These are phyloP conservation scores for Delphinella strobiligena DNA, from an alignment of 2,329 filamentous ascomycete species.

Conservation along the genomic window DNA sequence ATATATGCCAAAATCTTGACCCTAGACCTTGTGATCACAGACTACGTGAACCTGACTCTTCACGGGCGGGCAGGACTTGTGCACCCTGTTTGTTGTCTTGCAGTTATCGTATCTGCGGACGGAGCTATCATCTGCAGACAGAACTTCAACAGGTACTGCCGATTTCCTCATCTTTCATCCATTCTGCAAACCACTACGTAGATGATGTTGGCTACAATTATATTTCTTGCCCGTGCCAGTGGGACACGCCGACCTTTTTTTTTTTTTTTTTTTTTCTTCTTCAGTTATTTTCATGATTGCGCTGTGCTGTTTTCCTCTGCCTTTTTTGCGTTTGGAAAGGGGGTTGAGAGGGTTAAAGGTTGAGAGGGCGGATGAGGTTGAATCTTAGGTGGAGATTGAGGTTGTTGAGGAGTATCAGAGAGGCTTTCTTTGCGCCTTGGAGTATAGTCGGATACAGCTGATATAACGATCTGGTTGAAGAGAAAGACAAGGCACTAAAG, in stretches of 20 bases:
- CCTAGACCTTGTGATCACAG: too few relatives aligned
- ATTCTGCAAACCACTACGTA: conserved; percentile 63
- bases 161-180: conserved; percentile 67
- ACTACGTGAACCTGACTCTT: too few relatives aligned
- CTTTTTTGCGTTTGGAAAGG: conserved; percentile 64
- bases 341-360: conserved; percentile 46
- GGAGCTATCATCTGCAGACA: too few relatives aligned
- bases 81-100: too few relatives aligned
- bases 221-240: conserved; percentile 56
- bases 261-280: conserved; percentile 45
- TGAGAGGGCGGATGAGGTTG: conserved; percentile 46
- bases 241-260: conserved; percentile 58
- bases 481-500: too few relatives aligned
- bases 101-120: too few relatives aligned
- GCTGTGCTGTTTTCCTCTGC: conserved; percentile 48
- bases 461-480: too few relatives aligned
- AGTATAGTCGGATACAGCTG: too few relatives aligned
- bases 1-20: too few relatives aligned
- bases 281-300: conserved; percentile 64
- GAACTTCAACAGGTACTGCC: too few relatives aligned
- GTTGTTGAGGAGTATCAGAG: conserved; percentile 59
- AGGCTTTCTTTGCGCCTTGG: conserved; percentile 47
- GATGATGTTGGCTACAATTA: conserved; percentile 44
- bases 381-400: conserved; percentile 49
- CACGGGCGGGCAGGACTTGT: too few relatives aligned